Evolutionary conservation across 148 eudicot genomes (phyloP).

Genomic region (Persicaria tinctoria): DNA sequence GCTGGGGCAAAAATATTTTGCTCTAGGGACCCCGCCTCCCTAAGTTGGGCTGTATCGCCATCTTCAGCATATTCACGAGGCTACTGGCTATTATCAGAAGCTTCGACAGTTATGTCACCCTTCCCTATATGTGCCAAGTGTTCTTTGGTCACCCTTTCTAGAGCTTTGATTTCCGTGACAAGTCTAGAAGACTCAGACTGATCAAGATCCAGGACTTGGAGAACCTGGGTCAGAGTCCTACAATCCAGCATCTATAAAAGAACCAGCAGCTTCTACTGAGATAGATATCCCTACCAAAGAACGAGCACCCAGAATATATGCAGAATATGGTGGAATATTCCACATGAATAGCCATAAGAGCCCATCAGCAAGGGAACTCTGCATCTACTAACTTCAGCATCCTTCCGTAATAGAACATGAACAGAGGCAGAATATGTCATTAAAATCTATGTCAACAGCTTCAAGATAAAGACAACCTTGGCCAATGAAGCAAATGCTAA

Average conservation of each 20-base stretch:
- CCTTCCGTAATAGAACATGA: no score
- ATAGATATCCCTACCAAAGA: conserved; percentile 66
- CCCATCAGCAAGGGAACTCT: conserved; percentile 39
- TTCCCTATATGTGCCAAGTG: conserved; percentile 50
- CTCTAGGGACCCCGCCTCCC: conserved; percentile 43
- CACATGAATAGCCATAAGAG: conserved; percentile 26
- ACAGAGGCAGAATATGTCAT: no score
- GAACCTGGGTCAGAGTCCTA: conserved; percentile 53
- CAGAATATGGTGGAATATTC: conserved; percentile 73
- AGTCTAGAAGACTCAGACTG: conserved; percentile 68
- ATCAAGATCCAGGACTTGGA: conserved; percentile 81
- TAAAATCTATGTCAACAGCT: no score
- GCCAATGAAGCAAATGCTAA: no score
- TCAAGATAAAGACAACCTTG: no score
- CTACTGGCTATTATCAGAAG: conserved; percentile 40
- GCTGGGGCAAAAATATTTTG: conserved; percentile 37
- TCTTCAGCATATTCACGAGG: conserved; percentile 39
- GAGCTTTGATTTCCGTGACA: conserved; percentile 73
- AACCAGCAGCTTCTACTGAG: conserved; percentile 81
- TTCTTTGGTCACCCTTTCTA: conserved; percentile 87
- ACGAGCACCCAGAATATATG: conserved; percentile 73
- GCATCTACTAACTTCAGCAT: no score
- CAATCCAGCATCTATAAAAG: conserved; percentile 84
- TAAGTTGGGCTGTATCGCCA: conserved; percentile 34
- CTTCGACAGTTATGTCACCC: conserved; percentile 45